Conservation (phyloP, 495 filamentous ascomycete species). For the Annulohypoxylon stygium region DNA sequence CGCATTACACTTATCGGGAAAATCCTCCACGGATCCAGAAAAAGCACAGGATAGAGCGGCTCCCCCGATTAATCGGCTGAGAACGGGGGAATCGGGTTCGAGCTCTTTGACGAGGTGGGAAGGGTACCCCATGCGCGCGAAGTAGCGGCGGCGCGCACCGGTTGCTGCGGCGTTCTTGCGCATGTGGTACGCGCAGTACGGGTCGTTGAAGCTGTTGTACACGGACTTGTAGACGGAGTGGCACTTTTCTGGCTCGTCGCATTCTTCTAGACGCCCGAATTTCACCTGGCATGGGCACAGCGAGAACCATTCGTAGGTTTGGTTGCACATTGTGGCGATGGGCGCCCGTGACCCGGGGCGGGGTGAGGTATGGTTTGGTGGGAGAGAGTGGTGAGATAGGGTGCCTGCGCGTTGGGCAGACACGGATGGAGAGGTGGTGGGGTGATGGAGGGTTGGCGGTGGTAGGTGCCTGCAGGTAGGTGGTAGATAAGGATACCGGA, state of each 20-base stretch:
- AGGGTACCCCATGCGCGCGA: neutral
- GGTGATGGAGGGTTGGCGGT: neutral
- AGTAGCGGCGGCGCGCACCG: neutral
- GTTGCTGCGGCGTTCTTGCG: neutral
- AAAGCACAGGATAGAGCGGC: neutral
- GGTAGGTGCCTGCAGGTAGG: neutral
- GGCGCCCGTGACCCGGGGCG: neutral
- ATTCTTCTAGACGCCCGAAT: neutral
- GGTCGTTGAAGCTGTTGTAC: neutral
- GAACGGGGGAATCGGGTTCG: neutral
- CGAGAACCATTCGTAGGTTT: neutral
- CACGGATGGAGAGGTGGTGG: neutral
- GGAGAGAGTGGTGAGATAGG: neutral
- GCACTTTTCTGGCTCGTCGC: neutral
- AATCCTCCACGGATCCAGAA: neutral
- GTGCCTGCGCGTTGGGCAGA: neutral
- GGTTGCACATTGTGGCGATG: slow-evolving; percentile 7
- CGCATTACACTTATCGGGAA: neutral
- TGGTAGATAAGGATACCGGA: neutral
- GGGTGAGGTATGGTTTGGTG: neutral
- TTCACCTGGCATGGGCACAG: slow-evolving; percentile 10
- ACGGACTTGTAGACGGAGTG: neutral
- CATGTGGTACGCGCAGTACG: slow-evolving; percentile 8
- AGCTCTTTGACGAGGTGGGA: neutral
- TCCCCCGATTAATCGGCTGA: neutral